phyloP scores from a whole-genome alignment of 305 asterid genomes.

The Galium porrigens region DNA sequence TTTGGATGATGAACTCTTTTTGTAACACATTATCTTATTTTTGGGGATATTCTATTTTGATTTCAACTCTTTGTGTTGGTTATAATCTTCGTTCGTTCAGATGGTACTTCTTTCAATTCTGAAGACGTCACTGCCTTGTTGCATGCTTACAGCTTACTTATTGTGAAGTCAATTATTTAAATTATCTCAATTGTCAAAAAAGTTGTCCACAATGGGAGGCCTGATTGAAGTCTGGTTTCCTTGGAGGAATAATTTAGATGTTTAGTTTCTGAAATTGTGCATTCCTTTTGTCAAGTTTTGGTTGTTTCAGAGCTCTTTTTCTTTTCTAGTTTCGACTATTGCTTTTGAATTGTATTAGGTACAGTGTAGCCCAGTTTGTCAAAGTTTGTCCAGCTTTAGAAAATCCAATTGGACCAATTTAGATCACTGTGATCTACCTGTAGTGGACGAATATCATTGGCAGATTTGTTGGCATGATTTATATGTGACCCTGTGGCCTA shows the following conservation, averaged over 20 bases:
- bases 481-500: not conserved
- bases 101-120: not conserved
- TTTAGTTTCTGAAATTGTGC: not conserved
- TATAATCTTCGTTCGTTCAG: not conserved
- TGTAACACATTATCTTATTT: not conserved
- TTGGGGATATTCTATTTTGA: not conserved
- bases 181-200: not conserved
- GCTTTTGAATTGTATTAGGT: not conserved
- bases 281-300: conserved; percentile 2
- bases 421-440: conserved; percentile 1
- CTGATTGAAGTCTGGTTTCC: not conserved
- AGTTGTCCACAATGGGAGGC: not conserved
- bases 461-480: conserved; percentile 4
- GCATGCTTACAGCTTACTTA: not conserved
- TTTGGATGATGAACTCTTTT: not conserved
- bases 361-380: not conserved
- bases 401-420: conserved; percentile 1
- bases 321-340: not conserved
- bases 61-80: not conserved
- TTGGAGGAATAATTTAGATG: not conserved
- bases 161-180: not conserved
- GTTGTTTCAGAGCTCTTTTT: not conserved
- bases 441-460: not conserved
- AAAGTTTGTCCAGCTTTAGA: not conserved
- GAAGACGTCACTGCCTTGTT: not conserved